phyloP scores from a whole-genome alignment of 495 filamentous ascomycete species.

The Extremus antarcticus region DNA sequence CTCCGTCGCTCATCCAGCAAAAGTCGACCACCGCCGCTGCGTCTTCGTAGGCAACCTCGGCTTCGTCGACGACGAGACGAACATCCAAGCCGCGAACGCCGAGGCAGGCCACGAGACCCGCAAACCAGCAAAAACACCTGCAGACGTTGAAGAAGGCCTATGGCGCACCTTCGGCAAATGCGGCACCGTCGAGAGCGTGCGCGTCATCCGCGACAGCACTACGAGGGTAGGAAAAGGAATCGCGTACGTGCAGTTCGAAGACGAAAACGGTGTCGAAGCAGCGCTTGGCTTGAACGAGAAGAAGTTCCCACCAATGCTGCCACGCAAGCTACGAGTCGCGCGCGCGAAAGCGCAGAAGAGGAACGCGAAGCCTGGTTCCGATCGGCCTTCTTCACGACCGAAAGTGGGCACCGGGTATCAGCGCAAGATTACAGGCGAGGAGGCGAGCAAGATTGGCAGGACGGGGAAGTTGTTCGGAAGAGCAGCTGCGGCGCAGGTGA shows the following conservation, averaged over 20 bases:
- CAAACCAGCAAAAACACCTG: constrained; percentile 54
- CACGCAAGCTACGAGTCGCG: constrained; percentile 73
- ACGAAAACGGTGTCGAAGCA: constrained; percentile 75
- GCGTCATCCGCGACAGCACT: constrained; percentile 78
- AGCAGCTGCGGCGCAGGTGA: constrained; percentile 59
- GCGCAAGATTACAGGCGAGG: constrained; percentile 53
- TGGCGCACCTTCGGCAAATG: constrained; percentile 71
- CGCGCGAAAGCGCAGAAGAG: constrained; percentile 71
- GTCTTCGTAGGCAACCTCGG: constrained; percentile 95
- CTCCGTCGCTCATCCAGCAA: constrained; percentile 73
- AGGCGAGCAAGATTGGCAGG: constrained; percentile 65
- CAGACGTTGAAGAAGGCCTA: constrained; percentile 88
- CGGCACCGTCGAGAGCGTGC: constrained; percentile 82
- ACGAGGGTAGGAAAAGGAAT: constrained; percentile 95
- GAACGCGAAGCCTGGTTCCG: constrained; percentile 33
- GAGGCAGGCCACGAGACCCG: constrained; percentile 43
- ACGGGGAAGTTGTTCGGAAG: constrained; percentile 73
- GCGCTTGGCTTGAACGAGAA: constrained; percentile 79
- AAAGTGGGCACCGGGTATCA: constrained; percentile 37
- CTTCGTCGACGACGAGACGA: constrained; percentile 77
- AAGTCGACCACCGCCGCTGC: constrained; percentile 73
- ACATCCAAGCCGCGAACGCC: constrained; percentile 42
- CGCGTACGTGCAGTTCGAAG: constrained; percentile 95
- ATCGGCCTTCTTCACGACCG: constrained; percentile 35
- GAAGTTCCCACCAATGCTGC: constrained; percentile 85